phyloP scores from a whole-genome alignment of 23 red algal species.

The Gracilariopsis chorda region DNA sequence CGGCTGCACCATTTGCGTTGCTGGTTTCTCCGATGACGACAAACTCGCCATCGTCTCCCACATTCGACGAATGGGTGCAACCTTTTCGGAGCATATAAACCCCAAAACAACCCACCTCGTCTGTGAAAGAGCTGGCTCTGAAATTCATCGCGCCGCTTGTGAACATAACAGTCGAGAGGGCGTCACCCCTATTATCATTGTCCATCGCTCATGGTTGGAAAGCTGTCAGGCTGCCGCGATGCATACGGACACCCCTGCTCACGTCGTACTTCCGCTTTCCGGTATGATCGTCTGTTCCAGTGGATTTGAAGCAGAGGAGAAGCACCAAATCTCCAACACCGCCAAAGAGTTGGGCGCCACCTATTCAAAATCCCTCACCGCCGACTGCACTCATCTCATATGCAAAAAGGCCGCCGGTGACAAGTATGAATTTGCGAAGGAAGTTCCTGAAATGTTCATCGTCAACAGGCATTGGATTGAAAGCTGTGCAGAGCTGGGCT shows the following conservation, averaged over 20 bases:
- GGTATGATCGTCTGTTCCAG: constrained; percentile 28
- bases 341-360: not conserved
- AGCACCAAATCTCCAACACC: constrained; percentile 3
- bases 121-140: constrained; percentile 2
- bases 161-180: not conserved
- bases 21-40: not conserved
- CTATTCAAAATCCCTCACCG: constrained; percentile 15
- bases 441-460: not conserved
- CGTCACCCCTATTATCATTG: not conserved
- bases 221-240: not conserved
- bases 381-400: constrained; percentile 46
- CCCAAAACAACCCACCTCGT: constrained; percentile 5
- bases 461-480: constrained; percentile 10
- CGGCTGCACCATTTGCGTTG: not conserved
- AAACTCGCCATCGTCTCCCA: not conserved
- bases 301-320: constrained; percentile 12
- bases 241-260: not conserved
- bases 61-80: not conserved
- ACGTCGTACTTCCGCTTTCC: constrained; percentile 30
- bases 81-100: not conserved
- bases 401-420: constrained; percentile 2
- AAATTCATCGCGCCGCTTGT: constrained; percentile 19
- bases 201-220: constrained; percentile 4
- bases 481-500: not conserved
- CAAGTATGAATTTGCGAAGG: constrained; percentile 57